phyloP scores from a whole-genome alignment of 1,284 basidiomycete species.

The Moesziomyces sp. region DNA sequence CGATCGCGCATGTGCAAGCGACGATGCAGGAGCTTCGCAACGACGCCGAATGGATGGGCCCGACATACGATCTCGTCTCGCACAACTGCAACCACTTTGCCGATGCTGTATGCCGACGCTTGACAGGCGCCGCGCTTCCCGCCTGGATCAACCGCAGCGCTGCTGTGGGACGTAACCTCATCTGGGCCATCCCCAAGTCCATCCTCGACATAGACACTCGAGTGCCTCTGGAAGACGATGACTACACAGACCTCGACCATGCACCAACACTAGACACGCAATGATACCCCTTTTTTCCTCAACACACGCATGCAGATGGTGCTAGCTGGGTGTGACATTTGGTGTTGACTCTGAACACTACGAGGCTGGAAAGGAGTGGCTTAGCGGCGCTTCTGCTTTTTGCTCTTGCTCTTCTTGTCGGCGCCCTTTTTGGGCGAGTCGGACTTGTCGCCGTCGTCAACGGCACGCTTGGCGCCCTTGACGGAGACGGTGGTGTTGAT shows the following conservation, averaged over 20 bases:
- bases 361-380: no score
- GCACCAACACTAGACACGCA: no score
- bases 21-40: slow-evolving; percentile 15
- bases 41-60: slow-evolving; percentile 22
- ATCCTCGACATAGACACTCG: slow-evolving; percentile 19
- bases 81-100: slow-evolving; percentile 65
- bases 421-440: slow-evolving; percentile 24
- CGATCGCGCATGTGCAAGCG: neutral
- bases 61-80: slow-evolving; percentile 25
- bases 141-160: slow-evolving; percentile 55
- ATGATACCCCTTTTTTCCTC: no score
- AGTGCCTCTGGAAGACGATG: slow-evolving; percentile 6
- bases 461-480: slow-evolving; percentile 40
- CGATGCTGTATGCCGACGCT: slow-evolving; percentile 46
- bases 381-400: slow-evolving; percentile 38
- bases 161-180: slow-evolving; percentile 7
- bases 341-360: neutral
- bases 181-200: slow-evolving; percentile 13
- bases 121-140: slow-evolving; percentile 55
- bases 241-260: neutral
- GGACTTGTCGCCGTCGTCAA: slow-evolving; percentile 21
- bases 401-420: slow-evolving; percentile 29
- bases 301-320: no score
- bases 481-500: slow-evolving; percentile 52
- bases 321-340: neutral